Evolutionary conservation across 2,329 filamentous ascomycete genomes (phyloP).

Genomic region (Botrytis squamosa): DNA sequence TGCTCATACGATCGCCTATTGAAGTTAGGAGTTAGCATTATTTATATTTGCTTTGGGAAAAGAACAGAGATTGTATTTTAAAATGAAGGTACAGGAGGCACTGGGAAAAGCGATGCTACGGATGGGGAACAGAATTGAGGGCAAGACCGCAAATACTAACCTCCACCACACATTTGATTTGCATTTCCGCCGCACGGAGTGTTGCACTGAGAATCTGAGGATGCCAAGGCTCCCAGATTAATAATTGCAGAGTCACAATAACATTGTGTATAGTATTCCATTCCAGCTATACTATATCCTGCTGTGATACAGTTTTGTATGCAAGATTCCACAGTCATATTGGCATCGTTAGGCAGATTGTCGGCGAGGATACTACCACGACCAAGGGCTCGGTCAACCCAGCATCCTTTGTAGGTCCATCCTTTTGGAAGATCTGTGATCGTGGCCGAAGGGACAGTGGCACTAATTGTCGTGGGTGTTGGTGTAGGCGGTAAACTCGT

Average conservation of each 20-base stretch:
- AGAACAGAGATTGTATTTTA: not conserved
- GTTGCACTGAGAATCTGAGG: slow-evolving; percentile 40
- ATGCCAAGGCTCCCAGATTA: slow-evolving; percentile 28
- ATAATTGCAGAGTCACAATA: slow-evolving; percentile 35
- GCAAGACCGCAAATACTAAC: not conserved
- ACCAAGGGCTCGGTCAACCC: slow-evolving; percentile 28
- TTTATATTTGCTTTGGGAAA: not conserved
- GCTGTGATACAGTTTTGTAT: slow-evolving; percentile 38
- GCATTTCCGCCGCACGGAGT: slow-evolving; percentile 34
- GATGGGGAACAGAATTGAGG: not conserved
- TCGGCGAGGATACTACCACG: slow-evolving; percentile 26
- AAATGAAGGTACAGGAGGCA: not conserved
- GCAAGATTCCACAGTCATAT: slow-evolving; percentile 30
- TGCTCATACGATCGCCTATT: slow-evolving; percentile 31
- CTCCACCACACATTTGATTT: slow-evolving; percentile 25
- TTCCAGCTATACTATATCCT: slow-evolving; percentile 37
- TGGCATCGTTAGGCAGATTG: slow-evolving; percentile 22
- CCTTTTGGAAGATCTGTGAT: slow-evolving; percentile 28
- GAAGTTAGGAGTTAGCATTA: not conserved
- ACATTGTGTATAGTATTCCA: slow-evolving; percentile 40
- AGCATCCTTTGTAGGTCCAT: slow-evolving; percentile 34
- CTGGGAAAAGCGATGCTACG: no score
- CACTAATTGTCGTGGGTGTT: slow-evolving; percentile 9
- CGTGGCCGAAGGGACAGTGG: slow-evolving; percentile 19
- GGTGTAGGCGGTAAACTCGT: slow-evolving; percentile 20